Percentiles rank a stretch among this genome's conserved stretches.
Conservation (phyloP, 768 basidiomycete species). For the Lepiota brunneoincarnata region DNA sequence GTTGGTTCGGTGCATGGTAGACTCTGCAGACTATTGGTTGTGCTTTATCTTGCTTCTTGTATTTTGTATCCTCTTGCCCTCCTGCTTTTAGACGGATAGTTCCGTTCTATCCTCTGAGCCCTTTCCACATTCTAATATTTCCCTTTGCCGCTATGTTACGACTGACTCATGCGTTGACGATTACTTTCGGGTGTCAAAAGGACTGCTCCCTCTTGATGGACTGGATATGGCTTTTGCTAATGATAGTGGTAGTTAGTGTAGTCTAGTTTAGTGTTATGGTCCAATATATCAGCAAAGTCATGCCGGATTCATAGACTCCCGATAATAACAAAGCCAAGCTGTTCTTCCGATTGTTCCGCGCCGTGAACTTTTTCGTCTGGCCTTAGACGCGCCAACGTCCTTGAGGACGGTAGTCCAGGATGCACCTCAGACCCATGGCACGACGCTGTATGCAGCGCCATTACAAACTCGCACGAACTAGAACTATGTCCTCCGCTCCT, state of each 20-base stretch:
- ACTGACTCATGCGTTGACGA: constrained; percentile 1
- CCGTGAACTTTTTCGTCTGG: neutral
- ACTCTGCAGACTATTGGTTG: constrained; percentile 16
- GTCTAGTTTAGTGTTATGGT: constrained; percentile 24
- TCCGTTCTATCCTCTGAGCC: neutral
- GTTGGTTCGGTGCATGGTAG: constrained; percentile 65
- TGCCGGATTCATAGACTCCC: neutral
- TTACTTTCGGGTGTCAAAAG: constrained; percentile 8
- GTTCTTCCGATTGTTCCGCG: neutral
- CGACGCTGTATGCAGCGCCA: neutral
- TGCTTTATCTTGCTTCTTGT: constrained; percentile 19
- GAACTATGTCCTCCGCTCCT: constrained; percentile 6
- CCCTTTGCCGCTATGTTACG: neutral
- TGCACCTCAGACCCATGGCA: neutral
- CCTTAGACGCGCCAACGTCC: neutral
- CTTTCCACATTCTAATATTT: neutral
- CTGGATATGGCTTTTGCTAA: constrained; percentile 14
- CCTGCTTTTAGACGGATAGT: constrained; percentile 1
- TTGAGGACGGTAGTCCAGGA: neutral
- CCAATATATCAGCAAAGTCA: constrained; percentile 3
- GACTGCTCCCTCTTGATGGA: constrained; percentile 13
- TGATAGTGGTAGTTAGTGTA: constrained; percentile 36
- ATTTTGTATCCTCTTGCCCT: constrained; percentile 18
- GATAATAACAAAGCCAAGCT: constrained; percentile 6
- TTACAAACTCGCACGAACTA: neutral